Conservation (phyloP, 2,329 filamentous ascomycete species). For the Grosmannia huntii region DNA sequence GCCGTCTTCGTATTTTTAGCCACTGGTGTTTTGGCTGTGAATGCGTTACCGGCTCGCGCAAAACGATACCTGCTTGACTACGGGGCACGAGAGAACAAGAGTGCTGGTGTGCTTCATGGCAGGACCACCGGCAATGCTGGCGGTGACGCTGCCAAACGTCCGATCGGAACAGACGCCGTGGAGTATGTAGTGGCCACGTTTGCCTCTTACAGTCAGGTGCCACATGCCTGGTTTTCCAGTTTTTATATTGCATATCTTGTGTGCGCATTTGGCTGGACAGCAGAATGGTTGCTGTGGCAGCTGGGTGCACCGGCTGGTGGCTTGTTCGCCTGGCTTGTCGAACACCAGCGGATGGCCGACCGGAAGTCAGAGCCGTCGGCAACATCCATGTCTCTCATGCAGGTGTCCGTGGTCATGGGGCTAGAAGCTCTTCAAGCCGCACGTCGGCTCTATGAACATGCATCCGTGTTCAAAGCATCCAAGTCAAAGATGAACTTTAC, state of each 20-base stretch:
- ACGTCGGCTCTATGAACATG: slow-evolving; percentile 65
- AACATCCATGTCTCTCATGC: slow-evolving; percentile 43
- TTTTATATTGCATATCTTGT: slow-evolving; percentile 68
- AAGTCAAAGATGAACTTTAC: slow-evolving; percentile 72
- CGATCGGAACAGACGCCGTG: background rate
- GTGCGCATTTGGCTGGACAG: slow-evolving; percentile 62
- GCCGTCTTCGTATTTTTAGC: slow-evolving; percentile 30
- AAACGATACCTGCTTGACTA: slow-evolving; percentile 35
- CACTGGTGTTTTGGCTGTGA: slow-evolving; percentile 26
- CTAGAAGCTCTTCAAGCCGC: slow-evolving; percentile 65
- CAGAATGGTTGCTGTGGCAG: slow-evolving; percentile 35
- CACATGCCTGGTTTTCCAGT: slow-evolving; percentile 79
- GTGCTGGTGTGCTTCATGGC: background rate
- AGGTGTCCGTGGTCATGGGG: slow-evolving; percentile 53
- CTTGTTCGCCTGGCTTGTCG: slow-evolving; percentile 4
- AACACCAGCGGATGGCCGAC: background rate
- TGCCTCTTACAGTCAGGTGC: slow-evolving; percentile 20
- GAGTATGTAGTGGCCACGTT: slow-evolving; percentile 2
- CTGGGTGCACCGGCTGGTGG: slow-evolving; percentile 9
- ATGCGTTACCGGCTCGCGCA: slow-evolving; percentile 30
- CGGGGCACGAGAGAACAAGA: slow-evolving; percentile 29
- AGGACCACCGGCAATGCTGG: slow-evolving; percentile 4
- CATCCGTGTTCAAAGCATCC: slow-evolving; percentile 51
- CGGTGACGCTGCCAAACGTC: background rate
- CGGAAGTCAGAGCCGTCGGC: slow-evolving; percentile 11